Base-by-base conservation (phyloP, 2,329 filamentous ascomycete species). In the Fusarium vanettenii region DNA sequence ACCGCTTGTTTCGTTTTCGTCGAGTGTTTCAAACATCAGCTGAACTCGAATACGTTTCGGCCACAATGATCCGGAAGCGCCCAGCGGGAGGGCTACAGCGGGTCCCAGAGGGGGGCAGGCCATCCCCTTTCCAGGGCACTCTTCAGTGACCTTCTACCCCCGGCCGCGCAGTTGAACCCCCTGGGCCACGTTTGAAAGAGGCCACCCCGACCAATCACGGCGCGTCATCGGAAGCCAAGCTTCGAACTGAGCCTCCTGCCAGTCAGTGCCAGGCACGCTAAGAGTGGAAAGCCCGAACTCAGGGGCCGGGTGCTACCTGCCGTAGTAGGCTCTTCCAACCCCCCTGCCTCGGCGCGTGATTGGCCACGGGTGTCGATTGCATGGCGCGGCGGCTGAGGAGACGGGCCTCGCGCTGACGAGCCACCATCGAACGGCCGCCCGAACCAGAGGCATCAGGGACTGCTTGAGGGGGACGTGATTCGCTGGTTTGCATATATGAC, bases 211-310 rank as follows among this genome's bases (percentile, higher is more conserved):
- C 48, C 48, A 52, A 52, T 52, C 48, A 52, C 25, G 48, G 18
- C 6, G 18, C 3, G 16, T n/a, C 48, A 6, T 52, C 18, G 25
- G 18, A 13, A 52, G 25, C 48, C 48, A 52, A 29, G 48, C 48
- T 52, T 50, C 27, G 14, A 41, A 29, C 25, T 52, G 48, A 52
- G 48, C 48, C 48, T 52, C 25, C 48, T 52, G 48, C 61, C 70
- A 63, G 33, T 13, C 70, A 63, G 33, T 13, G 31, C 14, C 43
- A 73, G 61, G 69, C 48, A 70, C 70, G 70, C 71, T 67, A 70
- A 60, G 64, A 66, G 16, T 7, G 6, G 22, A 48, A 11, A 45
- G 20, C 20, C 22, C 48, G 48, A 52, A 52, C 48, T 52, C 48
- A 52, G 48, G 48, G 48, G 48, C 6, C 48, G 48, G 48, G 48